These are phyloP conservation scores for Aspergillus texensis DNA, from an alignment of 2,329 filamentous ascomycete species.

Conservation along the genomic window DNA sequence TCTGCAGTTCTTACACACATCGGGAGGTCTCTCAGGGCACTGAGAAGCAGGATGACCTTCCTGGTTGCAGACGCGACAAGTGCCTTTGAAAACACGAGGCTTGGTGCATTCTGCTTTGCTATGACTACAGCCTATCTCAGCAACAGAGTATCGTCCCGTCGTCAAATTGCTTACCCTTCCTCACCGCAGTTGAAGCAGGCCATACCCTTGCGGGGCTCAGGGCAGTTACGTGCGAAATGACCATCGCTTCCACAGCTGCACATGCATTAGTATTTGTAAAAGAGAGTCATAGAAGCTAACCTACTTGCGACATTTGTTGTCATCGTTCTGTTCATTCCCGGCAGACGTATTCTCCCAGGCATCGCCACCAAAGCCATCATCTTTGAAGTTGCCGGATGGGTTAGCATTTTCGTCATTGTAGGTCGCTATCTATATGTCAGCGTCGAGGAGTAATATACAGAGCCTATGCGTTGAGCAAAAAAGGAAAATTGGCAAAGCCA, in stretches of 20 bases:
- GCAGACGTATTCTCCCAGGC: slow-evolving; percentile 9
- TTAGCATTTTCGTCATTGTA: slow-evolving; percentile 21
- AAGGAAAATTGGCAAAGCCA: not conserved
- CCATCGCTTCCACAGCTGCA: slow-evolving; percentile 38
- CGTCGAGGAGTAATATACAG: not conserved
- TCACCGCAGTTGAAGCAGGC: slow-evolving; percentile 48
- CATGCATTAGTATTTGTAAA: slow-evolving; percentile 11
- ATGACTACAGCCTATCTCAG: slow-evolving; percentile 34
- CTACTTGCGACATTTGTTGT: slow-evolving; percentile 42
- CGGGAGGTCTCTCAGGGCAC: slow-evolving; percentile 47
- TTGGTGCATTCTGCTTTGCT: slow-evolving; percentile 49
- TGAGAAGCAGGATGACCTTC: slow-evolving; percentile 49
- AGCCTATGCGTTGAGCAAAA: not conserved
- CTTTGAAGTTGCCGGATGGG: slow-evolving; percentile 10
- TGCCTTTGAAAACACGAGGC: slow-evolving; percentile 50
- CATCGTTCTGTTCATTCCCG: slow-evolving; percentile 13
- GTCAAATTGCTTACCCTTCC: slow-evolving; percentile 37
- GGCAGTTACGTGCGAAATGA: slow-evolving; percentile 48
- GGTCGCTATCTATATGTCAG: not conserved
- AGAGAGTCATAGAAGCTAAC: slow-evolving; percentile 16
- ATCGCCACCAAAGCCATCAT: slow-evolving; percentile 8
- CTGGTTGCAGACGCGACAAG: slow-evolving; percentile 49
- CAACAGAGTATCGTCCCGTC: not conserved
- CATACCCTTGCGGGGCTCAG: slow-evolving; percentile 42
- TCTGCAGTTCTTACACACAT: slow-evolving; percentile 52